phyloP scores from a whole-genome alignment of 148 eudicot genomes.

The Amaranthus palmeri region DNA sequence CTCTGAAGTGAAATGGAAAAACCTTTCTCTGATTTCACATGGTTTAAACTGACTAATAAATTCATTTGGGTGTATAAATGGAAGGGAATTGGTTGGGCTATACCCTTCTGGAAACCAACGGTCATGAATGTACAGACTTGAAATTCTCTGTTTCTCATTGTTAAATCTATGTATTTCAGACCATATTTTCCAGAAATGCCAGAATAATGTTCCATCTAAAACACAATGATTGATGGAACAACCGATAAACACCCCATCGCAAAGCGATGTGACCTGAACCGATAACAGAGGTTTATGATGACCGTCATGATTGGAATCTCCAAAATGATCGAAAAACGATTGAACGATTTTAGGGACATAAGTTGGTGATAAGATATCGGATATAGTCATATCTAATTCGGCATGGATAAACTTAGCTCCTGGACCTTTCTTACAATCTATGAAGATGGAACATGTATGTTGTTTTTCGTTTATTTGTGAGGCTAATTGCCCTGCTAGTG shows the following conservation, averaged over 20 bases:
- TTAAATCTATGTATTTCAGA: conserved; percentile 26
- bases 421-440: conserved; percentile 14
- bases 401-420: conserved; percentile 10
- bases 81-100: conserved; percentile 10
- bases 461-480: background rate
- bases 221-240: conserved; percentile 49
- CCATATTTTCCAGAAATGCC: conserved; percentile 49
- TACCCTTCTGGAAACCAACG: conserved; percentile 24
- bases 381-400: background rate
- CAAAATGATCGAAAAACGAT: conserved; percentile 23
- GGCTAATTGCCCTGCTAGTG: too few species aligned
- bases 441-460: background rate
- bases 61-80: background rate
- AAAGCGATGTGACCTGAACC: conserved; percentile 42
- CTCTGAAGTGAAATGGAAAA: too few species aligned
- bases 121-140: background rate
- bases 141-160: too few species aligned
- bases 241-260: conserved; percentile 44
- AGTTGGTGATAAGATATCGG: background rate
- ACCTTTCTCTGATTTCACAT: too few species aligned
- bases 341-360: conserved; percentile 18
- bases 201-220: conserved; percentile 43
- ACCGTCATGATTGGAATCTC: conserved; percentile 28
- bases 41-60: too few species aligned
- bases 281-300: conserved; percentile 31